A percentile compares a stretch with the other conserved stretches of the same genome.
phyloP scores from a whole-genome alignment of 2,329 filamentous ascomycete species.

The Neopestalotiopsis sp. region DNA sequence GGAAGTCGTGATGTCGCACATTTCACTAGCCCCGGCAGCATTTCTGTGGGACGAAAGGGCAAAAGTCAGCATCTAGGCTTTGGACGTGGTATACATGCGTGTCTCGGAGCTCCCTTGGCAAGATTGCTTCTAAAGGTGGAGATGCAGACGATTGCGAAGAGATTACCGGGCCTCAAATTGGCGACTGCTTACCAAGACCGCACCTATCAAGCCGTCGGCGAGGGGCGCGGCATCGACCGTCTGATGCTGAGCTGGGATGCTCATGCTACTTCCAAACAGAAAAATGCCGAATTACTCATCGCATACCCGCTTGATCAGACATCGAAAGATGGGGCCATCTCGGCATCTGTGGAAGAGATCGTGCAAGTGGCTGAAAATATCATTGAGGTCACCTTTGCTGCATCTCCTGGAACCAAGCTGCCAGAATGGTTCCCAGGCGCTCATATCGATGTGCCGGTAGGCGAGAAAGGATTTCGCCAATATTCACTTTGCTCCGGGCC shows the following conservation, averaged over 20 bases:
- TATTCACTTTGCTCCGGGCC: not conserved
- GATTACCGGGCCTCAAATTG: not conserved
- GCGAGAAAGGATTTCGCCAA: not conserved
- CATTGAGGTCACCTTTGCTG: not conserved
- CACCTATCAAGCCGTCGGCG: not conserved
- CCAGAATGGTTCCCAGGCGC: not conserved
- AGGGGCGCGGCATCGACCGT: not conserved
- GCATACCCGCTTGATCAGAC: not conserved
- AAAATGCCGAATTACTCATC: not conserved
- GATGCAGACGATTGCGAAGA: not conserved
- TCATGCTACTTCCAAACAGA: not conserved
- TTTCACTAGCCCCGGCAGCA: not conserved
- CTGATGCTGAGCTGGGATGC: not conserved
- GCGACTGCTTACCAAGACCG: not conserved
- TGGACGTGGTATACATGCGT: not conserved
- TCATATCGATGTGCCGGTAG: not conserved
- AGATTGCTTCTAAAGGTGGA: not conserved
- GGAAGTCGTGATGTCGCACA: not conserved
- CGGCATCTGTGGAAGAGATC: not conserved
- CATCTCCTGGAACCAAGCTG: not conserved
- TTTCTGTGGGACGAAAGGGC: not conserved
- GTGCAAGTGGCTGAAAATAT: not conserved
- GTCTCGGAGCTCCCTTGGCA: not conserved
- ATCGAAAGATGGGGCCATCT: not conserved
- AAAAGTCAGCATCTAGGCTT: not conserved